Conservation (phyloP, 352 stramenopile species). For the Lagenidium giganteum region DNA sequence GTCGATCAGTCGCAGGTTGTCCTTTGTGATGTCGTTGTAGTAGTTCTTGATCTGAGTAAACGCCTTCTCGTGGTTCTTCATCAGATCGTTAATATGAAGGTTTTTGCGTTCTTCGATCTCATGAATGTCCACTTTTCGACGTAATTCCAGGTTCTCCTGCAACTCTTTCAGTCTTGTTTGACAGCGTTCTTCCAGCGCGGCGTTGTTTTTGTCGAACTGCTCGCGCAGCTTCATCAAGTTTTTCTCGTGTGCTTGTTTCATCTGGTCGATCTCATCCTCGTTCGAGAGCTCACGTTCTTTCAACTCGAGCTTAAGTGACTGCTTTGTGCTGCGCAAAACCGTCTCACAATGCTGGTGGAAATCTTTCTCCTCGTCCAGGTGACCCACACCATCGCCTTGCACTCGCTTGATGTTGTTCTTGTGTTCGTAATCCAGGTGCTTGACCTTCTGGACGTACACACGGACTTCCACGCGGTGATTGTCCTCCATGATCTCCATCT, state of each 20-base stretch:
- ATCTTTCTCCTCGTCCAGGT: conserved; percentile 76
- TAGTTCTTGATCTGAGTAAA: conserved; percentile 95
- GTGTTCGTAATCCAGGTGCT: conserved; percentile 94
- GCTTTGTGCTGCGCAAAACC: conserved; percentile 65
- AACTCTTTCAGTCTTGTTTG: conserved; percentile 64
- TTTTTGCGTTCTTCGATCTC: conserved; percentile 95
- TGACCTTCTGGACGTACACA: conserved; percentile 94
- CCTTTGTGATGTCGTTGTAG: conserved; percentile 95
- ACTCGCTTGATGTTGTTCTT: conserved; percentile 91
- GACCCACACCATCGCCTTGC: conserved; percentile 45
- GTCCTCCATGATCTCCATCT: conserved; percentile 96
- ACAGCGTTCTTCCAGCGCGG: conserved; percentile 65
- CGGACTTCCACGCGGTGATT: conserved; percentile 92
- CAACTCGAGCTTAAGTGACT: conserved; percentile 72
- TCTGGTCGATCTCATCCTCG: conserved; percentile 83
- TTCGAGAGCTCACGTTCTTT: conserved; percentile 84
- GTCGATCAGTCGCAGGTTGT: conserved; percentile 92
- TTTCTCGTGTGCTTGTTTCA: conserved; percentile 91
- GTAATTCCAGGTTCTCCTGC: conserved; percentile 85
- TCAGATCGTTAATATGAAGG: conserved; percentile 93
- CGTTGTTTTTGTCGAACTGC: conserved; percentile 87
- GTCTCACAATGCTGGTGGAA: conserved; percentile 59
- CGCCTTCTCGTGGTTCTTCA: conserved; percentile 92
- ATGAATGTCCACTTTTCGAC: conserved; percentile 90
- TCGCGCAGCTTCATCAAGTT: conserved; percentile 89